Percentiles rank a stretch among this genome's conserved stretches.
Evolutionary conservation across 345 rosid genomes (phyloP).

Genomic region (Euphorbia pulcherrima): DNA sequence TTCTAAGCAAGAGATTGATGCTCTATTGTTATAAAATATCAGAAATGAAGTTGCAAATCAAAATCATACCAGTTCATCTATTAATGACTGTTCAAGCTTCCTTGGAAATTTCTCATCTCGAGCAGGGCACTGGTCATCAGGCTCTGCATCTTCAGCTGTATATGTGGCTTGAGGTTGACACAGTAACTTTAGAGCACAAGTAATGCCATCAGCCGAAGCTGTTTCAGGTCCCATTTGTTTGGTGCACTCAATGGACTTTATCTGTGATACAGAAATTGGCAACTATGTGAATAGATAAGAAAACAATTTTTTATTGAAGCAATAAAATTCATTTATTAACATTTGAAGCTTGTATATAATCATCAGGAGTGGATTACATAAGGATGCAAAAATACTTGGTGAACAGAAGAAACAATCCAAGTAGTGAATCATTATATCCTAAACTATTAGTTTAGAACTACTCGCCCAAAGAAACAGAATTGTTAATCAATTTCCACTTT

Average conservation of each 20-base stretch:
- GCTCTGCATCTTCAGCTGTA: constrained; percentile 23
- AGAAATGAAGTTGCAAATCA: constrained; percentile 12
- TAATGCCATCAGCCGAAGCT: constrained; percentile 25
- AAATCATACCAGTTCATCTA: constrained; percentile 15
- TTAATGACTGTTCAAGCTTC: constrained; percentile 22
- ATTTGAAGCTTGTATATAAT: neutral
- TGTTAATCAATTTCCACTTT: neutral
- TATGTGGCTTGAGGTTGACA: constrained; percentile 30
- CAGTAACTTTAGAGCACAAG: constrained; percentile 38
- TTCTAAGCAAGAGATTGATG: constrained; percentile 8
- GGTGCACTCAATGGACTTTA: constrained; percentile 37
- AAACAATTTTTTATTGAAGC: neutral
- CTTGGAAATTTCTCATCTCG: constrained; percentile 21
- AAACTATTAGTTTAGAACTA: neutral
- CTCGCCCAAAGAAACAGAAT: neutral
- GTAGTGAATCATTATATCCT: neutral
- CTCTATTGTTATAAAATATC: constrained; percentile 2
- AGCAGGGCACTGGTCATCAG: constrained; percentile 44
- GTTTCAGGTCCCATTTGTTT: constrained; percentile 32
- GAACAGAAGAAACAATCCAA: neutral
- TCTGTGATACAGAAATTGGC: constrained; percentile 27
- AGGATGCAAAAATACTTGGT: neutral
- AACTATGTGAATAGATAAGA: neutral
- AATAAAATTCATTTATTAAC: neutral
- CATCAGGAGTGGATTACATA: neutral